Evolutionary conservation across 331 rosid species (phyloP), one percentile per base, ranked within the genome.

Genomic region (Quercus tomentella): DNA sequence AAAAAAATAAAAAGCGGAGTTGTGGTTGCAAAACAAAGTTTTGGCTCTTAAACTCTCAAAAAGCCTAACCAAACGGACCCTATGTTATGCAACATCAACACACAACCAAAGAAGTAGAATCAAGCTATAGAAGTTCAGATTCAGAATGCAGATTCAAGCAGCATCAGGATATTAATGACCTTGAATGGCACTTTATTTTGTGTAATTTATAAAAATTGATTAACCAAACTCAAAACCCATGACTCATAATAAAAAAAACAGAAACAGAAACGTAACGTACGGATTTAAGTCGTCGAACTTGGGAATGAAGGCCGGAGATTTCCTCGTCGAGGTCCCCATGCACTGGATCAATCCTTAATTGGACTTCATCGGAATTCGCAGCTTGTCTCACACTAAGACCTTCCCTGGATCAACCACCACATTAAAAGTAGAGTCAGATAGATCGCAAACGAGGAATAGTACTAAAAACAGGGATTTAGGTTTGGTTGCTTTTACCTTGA

Each of bases 271-370:
- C 4, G 15, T 12, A 56, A 16, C 85, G 17, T 72, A 82, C 85
- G 11, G 16, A 23, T 77, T 70, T 82, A 20, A 82, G 82, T 6
- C 79, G 82, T 41, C 76, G 61, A 57, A 82, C 85, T 82, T 82
- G 85, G 4, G 79, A 61, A 14, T 70, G 82, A 63, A 82, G 82
- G 15, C 76, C 82, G 0, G 82, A 51, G 43, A 82, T 65, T 61
- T 77, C 63, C 30, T 82, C 85, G 15, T 82, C 85, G 26, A 82
- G 73, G 25, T 82, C 85, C 1, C 66, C 77, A 25, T 82, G 81
- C 45, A 73, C 54, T 8, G 85, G 85, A 73, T 82, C 85, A 78
- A 82, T 82, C 79, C 85, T 76, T 71, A 82, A 43, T 41, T 77
- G 85, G 16, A 82, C 73, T 57, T 82, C 85, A 67, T 82, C 85